phyloP scores from a whole-genome alignment of 2,329 filamentous ascomycete genomes.

The Dactylonectria estremocensis region DNA sequence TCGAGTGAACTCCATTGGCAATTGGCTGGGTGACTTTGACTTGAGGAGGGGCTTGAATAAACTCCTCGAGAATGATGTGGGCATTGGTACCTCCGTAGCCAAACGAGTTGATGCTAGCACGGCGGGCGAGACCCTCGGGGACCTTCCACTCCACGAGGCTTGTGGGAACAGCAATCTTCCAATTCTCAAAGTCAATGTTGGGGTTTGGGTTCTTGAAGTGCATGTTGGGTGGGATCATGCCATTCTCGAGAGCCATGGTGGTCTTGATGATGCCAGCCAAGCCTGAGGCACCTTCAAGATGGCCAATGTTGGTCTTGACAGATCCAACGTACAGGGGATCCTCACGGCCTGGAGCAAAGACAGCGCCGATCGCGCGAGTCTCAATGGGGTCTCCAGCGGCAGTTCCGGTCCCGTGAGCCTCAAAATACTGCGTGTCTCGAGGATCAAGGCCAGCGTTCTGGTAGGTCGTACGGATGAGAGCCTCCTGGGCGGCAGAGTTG shows the following conservation, averaged over 20 bases:
- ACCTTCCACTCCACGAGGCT: constrained; percentile 33
- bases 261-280: constrained; percentile 45
- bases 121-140: constrained; percentile 27
- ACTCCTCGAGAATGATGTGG: constrained; percentile 44
- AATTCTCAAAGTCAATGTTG: constrained; percentile 46
- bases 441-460: constrained; percentile 34
- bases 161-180: constrained; percentile 42
- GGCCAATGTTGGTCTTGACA: constrained; percentile 49
- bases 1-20: constrained; percentile 37
- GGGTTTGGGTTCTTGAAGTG: constrained; percentile 41
- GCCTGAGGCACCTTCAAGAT: constrained; percentile 43
- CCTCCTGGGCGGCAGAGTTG: constrained; percentile 29
- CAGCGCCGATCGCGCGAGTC: constrained; percentile 58
- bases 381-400: constrained; percentile 68
- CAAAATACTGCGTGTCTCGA: constrained; percentile 47
- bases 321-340: constrained; percentile 31
- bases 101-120: constrained; percentile 48
- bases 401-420: constrained; percentile 70
- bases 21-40: constrained; percentile 28
- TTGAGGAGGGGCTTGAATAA: constrained; percentile 28
- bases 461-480: constrained; percentile 25
- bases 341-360: constrained; percentile 24
- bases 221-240: constrained; percentile 41
- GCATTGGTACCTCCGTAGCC: constrained; percentile 48
- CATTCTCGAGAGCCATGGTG: constrained; percentile 40